Percentiles rank a stretch among this genome's conserved stretches.
These are phyloP conservation scores for Ascochyta lentis DNA, from an alignment of 2,329 filamentous ascomycete species.

Conservation along the genomic window DNA sequence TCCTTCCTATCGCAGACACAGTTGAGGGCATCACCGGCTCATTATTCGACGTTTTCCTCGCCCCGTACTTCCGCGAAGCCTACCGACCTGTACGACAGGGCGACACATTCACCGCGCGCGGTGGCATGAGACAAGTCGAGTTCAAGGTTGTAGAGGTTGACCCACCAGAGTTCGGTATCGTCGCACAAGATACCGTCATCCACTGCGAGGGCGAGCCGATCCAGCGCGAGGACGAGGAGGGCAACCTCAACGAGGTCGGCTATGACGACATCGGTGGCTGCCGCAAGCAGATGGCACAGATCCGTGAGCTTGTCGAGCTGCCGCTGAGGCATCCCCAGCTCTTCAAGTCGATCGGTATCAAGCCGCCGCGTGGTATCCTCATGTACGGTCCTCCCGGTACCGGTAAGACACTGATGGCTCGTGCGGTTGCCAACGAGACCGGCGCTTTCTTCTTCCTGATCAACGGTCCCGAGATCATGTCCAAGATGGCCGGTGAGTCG, in stretches of 20 bases:
- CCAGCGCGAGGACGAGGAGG: constrained; percentile 98
- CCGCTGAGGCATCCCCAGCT: constrained; percentile 96
- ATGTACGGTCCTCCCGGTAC: constrained; percentile 95
- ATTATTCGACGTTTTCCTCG: constrained; percentile 98
- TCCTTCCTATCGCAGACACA: constrained; percentile 96
- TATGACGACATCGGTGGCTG: constrained; percentile 99
- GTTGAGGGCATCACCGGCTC: constrained; percentile 97
- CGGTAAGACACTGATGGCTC: constrained; percentile 98
- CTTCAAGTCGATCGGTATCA: constrained; percentile 99
- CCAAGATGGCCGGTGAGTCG: constrained; percentile 99
- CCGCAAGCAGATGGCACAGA: constrained; percentile 99
- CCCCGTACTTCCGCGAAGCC: constrained; percentile 98
- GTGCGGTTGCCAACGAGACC: constrained; percentile 98
- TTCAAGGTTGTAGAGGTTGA: constrained; percentile 99
- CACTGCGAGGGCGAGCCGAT: constrained; percentile 98
- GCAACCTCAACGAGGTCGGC: constrained; percentile 97
- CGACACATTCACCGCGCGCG: constrained; percentile 95
- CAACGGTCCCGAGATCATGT: constrained; percentile 99
- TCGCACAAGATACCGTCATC: constrained; percentile 97
- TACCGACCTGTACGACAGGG: constrained; percentile 97
- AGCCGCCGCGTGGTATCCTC: constrained; percentile 96
- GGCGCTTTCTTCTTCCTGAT: constrained; percentile 99
- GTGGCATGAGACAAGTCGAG: constrained; percentile 98
- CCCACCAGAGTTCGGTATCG: constrained; percentile 97
- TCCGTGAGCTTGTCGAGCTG: constrained; percentile 97